Base-by-base conservation (phyloP, 2,329 filamentous ascomycete genomes). In the Parastagonospora nodorum region DNA sequence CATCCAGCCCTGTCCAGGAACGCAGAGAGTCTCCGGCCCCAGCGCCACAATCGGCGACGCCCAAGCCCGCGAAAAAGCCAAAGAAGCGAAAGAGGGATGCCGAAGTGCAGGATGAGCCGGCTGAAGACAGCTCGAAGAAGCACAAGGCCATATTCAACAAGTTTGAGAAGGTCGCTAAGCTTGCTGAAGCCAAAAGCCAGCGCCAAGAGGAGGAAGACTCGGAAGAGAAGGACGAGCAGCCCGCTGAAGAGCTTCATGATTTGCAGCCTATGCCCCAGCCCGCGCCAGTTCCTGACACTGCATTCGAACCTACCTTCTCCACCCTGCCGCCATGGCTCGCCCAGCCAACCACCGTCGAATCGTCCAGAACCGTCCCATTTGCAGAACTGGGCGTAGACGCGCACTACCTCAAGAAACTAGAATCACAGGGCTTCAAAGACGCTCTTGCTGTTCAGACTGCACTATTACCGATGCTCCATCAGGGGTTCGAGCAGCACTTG, bases 181-280 rank as follows among this genome's bases (percentile, higher is more conserved):
- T 67, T 19, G 65, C 64, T 27, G 62, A 67, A 43, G 51, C 66
- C 41, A 53, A 44, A 33, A 48, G 49, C 29, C 55, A 55, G 29
- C 49, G 56, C 7, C 40, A 43, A 5, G 56, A 58, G 1, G 53
- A 64, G 4, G 47, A 62, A 12, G 55, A 57, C 19, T 44, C 61
- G n/a, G 55, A 63, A 10, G 80, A 84, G 63, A 28, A 45, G 35
- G 54, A 58, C 31, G 54, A 63, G 8, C 50, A 60, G 31, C 60
- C 62, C 16, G 50, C 63, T 29, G 64, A 64, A 28, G 82, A 87
- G 64, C 69, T 86, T 2, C 86, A 92, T 46, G 90, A 90, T 16
- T 79, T 97, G 1, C 85, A 88, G 48, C 92, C 91, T 6, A 78
- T 96, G 15, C 92, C 92, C 7, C 92, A 96, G 61, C 92, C 90